Conservation (phyloP, 163 green algal genomes). For the Prototheca stagnorum region DNA sequence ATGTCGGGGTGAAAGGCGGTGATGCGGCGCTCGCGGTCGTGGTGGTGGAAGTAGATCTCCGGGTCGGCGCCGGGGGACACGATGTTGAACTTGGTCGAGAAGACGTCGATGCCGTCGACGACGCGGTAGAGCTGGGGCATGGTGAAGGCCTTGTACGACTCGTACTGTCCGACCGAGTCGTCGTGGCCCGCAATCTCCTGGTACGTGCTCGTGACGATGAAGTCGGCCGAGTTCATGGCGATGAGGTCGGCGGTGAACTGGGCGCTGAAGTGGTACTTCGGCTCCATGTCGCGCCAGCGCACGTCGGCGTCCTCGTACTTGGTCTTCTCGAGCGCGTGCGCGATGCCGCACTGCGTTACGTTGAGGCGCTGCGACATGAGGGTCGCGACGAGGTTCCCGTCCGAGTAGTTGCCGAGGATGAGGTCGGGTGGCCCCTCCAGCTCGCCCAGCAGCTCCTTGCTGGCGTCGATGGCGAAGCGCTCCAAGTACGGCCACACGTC, state of each 20-base stretch:
- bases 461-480: constrained; percentile 53
- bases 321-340: constrained; percentile 72
- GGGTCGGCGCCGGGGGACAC: constrained; percentile 53
- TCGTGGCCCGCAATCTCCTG: constrained; percentile 55
- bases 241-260: constrained; percentile 75
- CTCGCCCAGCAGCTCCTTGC: constrained; percentile 39
- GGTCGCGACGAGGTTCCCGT: constrained; percentile 64
- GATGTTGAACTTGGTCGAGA: constrained; percentile 66
- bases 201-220: constrained; percentile 61
- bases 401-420: constrained; percentile 66
- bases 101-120: constrained; percentile 37
- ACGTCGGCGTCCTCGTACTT: constrained; percentile 54
- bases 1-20: constrained; percentile 46
- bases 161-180: constrained; percentile 58
- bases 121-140: constrained; percentile 59
- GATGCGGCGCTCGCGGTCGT: constrained; percentile 31
- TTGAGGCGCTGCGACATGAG: constrained; percentile 41
- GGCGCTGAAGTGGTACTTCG: constrained; percentile 58
- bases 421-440: constrained; percentile 50
- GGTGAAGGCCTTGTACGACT: constrained; percentile 51
- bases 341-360: constrained; percentile 62
- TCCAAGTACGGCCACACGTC: constrained; percentile 76
- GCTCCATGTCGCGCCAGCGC: constrained; percentile 33
- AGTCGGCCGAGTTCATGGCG: constrained; percentile 66
- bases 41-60: constrained; percentile 61